Evolutionary conservation across 768 basidiomycete species (phyloP).

Genomic region (Nidularia sp.): DNA sequence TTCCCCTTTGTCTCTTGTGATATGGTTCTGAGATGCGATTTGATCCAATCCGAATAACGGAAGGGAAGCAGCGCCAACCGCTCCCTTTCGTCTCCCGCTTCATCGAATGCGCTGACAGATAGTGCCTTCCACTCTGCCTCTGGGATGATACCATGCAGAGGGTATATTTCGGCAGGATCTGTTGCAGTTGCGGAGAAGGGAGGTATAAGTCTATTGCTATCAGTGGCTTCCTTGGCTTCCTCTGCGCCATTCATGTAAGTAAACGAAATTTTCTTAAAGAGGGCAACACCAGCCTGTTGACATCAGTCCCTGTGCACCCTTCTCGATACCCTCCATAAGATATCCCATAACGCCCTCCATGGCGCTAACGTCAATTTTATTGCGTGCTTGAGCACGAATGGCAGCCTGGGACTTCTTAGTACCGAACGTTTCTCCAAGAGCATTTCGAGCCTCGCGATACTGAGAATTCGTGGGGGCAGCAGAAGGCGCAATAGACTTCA

Average conservation of each 20-base stretch:
- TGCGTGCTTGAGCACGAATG: slow-evolving; percentile 83
- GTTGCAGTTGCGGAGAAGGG: slow-evolving; percentile 62
- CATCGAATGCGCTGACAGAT: slow-evolving; percentile 49
- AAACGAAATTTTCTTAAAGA: not conserved
- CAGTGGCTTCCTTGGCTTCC: slow-evolving; percentile 59
- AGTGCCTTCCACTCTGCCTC: slow-evolving; percentile 78
- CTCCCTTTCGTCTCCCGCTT: slow-evolving; percentile 42
- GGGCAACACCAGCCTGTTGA: slow-evolving; percentile 50
- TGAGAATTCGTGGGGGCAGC: slow-evolving; percentile 47
- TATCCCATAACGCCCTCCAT: slow-evolving; percentile 83
- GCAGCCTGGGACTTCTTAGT: slow-evolving; percentile 90
- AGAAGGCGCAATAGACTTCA: slow-evolving; percentile 60
- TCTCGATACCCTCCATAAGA: slow-evolving; percentile 80
- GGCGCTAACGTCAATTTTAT: slow-evolving; percentile 82
- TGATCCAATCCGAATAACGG: slow-evolving; percentile 65
- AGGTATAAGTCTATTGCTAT: slow-evolving; percentile 73
- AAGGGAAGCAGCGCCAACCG: slow-evolving; percentile 57
- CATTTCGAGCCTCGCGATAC: slow-evolving; percentile 60
- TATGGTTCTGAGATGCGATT: slow-evolving; percentile 49
- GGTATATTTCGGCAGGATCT: slow-evolving; percentile 71
- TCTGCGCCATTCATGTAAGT: slow-evolving; percentile 35
- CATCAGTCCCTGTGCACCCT: slow-evolving; percentile 64
- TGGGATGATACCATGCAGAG: slow-evolving; percentile 72
- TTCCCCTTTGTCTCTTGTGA: slow-evolving; percentile 42
- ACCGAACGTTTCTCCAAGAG: slow-evolving; percentile 91